Conservation (phyloP, 306 rosid genomes). For the Hippophae rhamnoides region DNA sequence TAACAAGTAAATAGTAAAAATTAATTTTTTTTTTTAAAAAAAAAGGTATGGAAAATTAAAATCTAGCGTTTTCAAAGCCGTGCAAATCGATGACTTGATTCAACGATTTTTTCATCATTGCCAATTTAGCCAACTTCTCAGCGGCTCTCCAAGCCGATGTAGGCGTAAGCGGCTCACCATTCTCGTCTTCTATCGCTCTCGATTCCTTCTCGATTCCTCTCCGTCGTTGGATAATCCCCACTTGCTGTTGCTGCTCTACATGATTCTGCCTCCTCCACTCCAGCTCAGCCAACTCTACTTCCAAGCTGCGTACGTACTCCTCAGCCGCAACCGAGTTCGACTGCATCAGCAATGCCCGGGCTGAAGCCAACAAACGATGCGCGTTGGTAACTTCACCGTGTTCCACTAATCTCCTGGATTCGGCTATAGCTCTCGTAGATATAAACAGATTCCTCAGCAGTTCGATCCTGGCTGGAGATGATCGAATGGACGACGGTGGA, state of each 20-base stretch:
- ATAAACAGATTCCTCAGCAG: constrained; percentile 46
- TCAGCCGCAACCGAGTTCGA: constrained; percentile 27
- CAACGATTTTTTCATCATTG: constrained; percentile 62
- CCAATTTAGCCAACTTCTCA: constrained; percentile 75
- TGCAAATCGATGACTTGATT: constrained; percentile 71
- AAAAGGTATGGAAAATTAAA: constrained; percentile 17
- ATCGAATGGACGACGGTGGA: constrained; percentile 18
- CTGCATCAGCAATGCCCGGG: constrained; percentile 51
- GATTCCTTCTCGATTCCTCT: constrained; percentile 28
- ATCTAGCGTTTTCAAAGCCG: constrained; percentile 88
- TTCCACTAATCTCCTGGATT: constrained; percentile 46
- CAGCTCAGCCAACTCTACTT: constrained; percentile 62
- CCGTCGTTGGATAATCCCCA: constrained; percentile 38
- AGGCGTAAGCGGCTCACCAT: constrained; percentile 76
- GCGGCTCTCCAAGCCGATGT: constrained; percentile 83
- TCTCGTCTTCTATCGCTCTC: constrained; percentile 36
- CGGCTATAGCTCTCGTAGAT: constrained; percentile 66
- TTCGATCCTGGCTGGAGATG: constrained; percentile 27
- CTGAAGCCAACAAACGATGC: constrained; percentile 57
- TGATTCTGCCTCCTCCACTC: constrained; percentile 54
- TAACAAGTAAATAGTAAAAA: neutral
- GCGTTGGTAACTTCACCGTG: constrained; percentile 45
- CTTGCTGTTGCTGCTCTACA: constrained; percentile 26
- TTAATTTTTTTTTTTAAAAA: neutral
- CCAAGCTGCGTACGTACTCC: constrained; percentile 43